Evolutionary conservation across 2,329 filamentous ascomycete species (phyloP), one percentile per base, ranked within the genome.

Genomic region (Pseudopithomyces chartarum): DNA sequence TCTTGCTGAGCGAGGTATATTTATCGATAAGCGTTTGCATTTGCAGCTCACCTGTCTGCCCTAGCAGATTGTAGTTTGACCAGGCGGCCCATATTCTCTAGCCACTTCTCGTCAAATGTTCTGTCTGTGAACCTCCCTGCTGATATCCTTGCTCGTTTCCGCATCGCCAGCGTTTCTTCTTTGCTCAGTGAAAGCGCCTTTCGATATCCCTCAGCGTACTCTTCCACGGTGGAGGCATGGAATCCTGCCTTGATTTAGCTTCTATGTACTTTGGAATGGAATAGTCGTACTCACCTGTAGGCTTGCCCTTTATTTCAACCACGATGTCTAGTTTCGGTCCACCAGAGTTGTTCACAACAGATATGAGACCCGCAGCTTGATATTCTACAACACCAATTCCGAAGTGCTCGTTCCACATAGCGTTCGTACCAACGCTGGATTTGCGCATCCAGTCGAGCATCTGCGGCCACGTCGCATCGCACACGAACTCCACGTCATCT

Each of bases 331-430:
- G 78, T 77, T 95, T 97, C 1, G 95, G 95, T 0, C 95, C 95
- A 8, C 94, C 95, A 49, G 90, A 95, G 75, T 97, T 83, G 69
- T 99, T 95, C 8, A 98, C 95, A 0, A 99, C 93, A 5, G 90
- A 88, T 55, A 99, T 92, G 56, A 99, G 81, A 1, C 95, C 95
- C 0, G 95, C 95, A 3, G 95, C 95, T 73, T 98, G 93, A 73
- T 98, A 99, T 80, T 99, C 95, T 39, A 99, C 95, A 15, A 98
- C 93, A 1, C 95, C 95, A 57, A 99, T 99, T 20, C 95, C 95
- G 73, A 99, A 99, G 76, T 99, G 95, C 79, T 99, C 95, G 74
- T 97, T 98, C 94, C 95, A 99, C 95, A 99, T 99, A 69, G 90
- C 92, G 67, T 99, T 99, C 29, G 96, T 92, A 48, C 95, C 95